Evolutionary conservation across 768 basidiomycete genomes (phyloP), one percentile per base, ranked within the genome.

Genomic region (Suillus variegatus): DNA sequence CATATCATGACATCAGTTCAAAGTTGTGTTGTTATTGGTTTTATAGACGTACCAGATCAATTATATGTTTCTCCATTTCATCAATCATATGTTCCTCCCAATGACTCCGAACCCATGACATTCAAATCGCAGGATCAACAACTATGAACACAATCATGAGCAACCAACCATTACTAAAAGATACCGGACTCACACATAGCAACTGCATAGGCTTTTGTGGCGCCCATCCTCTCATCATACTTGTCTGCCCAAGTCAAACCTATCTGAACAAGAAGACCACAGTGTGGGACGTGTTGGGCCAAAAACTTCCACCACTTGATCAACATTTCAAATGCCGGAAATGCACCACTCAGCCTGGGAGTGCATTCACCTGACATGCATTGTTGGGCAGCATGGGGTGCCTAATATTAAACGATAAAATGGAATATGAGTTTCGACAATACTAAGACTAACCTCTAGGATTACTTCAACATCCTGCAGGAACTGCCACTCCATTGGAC

Each of bases 381-480:
- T n/a, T 65, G 58, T n/a, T 60, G 57, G 38, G 28, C 60, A 41
- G 28, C 6, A 1, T 58, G 22, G 13, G 58, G 64, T 1, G 28
- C 64, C 64, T 65, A 58, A 5, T 36, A 36, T 20, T 20, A 8
- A 20, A 32, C 6, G 22, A 28, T 64, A 5, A 64, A 18, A 64
- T 52, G 18, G 8, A 38, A 12, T 1, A 32, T 18, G 25, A 25
- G 28, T 32, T 44, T 60, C 20, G 3, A 35, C 25, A n/a, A 47
- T 44, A 14, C 4, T 6, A 62, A 51, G n/a, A 61, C 38, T 47
- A 10, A 64, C 64, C 36, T 60, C 57, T 14, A 64, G 64, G 28
- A 64, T 58, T 43, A 60, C 32, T 41, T 64, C 38, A 0, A 64
- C 5, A 47, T 64, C 64, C 56, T 46, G n/a, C 25, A 64, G 20